Conservation (phyloP, 208 protist species). For the Plasmodiophora brassicae region DNA sequence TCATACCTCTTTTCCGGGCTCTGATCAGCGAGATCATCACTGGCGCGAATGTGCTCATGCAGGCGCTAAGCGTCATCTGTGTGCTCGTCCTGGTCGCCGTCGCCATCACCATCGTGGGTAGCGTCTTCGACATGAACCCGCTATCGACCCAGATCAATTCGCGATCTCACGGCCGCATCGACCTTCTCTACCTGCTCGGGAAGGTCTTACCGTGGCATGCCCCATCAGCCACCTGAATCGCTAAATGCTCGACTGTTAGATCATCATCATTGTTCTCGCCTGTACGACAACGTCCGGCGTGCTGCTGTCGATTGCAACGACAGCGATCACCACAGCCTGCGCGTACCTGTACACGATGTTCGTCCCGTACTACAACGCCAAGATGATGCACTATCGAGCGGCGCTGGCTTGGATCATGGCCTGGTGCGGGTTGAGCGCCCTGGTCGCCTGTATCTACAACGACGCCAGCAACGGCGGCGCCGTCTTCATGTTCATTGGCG, state of each 20-base stretch:
- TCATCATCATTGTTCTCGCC: not conserved
- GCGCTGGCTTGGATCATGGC: not conserved
- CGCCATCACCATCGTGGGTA: not conserved
- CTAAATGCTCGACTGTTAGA: not conserved
- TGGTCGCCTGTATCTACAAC: conserved; percentile 8
- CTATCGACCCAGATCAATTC: not conserved
- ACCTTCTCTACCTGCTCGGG: not conserved
- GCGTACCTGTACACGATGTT: not conserved
- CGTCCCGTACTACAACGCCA: not conserved
- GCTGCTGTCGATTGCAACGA: not conserved
- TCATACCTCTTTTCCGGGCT: not conserved
- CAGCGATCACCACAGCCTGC: not conserved
- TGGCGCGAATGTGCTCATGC: not conserved
- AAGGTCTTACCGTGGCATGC: not conserved
- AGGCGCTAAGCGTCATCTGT: not conserved
- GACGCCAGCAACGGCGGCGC: not conserved
- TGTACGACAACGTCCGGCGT: not conserved
- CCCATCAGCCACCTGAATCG: not conserved
- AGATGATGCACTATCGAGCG: not conserved
- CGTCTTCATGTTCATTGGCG: conserved; percentile 25
- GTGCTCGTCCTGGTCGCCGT: not conserved
- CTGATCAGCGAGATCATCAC: not conserved
- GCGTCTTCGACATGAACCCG: not conserved
- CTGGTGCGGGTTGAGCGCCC: not conserved
- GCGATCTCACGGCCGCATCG: not conserved